Base-by-base conservation (phyloP, 2,329 filamentous ascomycete genomes). In the Cordyceps fumosorosea region DNA sequence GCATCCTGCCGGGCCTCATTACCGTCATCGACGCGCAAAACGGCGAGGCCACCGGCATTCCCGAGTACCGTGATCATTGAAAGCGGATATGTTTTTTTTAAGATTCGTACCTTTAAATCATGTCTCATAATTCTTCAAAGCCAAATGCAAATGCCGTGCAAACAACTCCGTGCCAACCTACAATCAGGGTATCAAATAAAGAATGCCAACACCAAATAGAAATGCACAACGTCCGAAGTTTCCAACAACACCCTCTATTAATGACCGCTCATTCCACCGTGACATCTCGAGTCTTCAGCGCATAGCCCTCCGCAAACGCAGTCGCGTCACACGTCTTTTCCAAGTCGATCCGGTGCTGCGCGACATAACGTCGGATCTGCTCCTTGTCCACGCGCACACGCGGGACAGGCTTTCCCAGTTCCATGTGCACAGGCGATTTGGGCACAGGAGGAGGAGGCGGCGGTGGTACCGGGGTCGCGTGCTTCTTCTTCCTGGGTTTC, bases 281-380 rank as follows among this genome's bases (percentile, higher is more conserved):
- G 12, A 64, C 70, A 62, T 71, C 71, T 4, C 71, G 73, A 32
- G 68, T 64, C 68, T 78, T 81, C 55, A 81, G 75, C 14, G 84
- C 84, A 73, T 89, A 89, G 59, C 85, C 82, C 65, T 88, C 84
- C 7, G 88, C 75, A 67, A 96, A 96, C 1, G 90, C 91, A 1
- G 86, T 82, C 5, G 87, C 83, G 72, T 90, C 88, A 58, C 95
- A 90, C 1, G 87, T 81, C 68, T 81, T 82, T 59, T 84, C 81
- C 56, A 93, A 71, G 57, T 81, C 81, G 62, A 93, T 83, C 51
- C 78, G 77, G 68, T 91, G 82, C 62, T 75, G 76, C 54, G 81
- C 78, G 12, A 88, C 84, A 86, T 90, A 96, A 47, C 80, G 81
- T 67, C 86, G 79, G 6, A 96, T 77, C 3, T 77, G 79, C 40